Evolutionary conservation across 768 basidiomycete genomes (phyloP).

Genomic region (Mycena belliarum): DNA sequence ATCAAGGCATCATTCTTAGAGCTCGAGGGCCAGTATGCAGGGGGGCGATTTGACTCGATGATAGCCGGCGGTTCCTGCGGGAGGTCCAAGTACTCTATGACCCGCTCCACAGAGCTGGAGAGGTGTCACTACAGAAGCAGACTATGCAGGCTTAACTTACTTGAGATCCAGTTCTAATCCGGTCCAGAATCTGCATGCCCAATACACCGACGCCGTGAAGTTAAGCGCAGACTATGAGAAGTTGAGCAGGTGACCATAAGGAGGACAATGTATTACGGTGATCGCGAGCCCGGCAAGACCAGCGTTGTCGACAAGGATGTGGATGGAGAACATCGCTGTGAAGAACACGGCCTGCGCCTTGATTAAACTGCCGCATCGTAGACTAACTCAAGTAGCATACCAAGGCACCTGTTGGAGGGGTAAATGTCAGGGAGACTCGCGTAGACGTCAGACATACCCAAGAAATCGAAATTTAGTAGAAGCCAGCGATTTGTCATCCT

Average conservation of each 20-base stretch:
- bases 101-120: constrained; percentile 79
- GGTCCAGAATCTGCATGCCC: constrained; percentile 28
- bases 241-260: not conserved
- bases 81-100: constrained; percentile 89
- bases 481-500: constrained; percentile 30
- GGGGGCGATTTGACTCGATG: constrained; percentile 73
- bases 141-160: constrained; percentile 30
- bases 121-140: not conserved
- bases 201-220: constrained; percentile 27
- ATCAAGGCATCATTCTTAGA: constrained; percentile 60
- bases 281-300: constrained; percentile 59
- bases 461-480: constrained; percentile 10
- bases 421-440: not conserved
- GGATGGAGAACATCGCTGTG: constrained; percentile 60
- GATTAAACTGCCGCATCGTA: not conserved
- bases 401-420: constrained; percentile 1
- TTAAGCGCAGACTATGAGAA: constrained; percentile 34
- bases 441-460: not conserved
- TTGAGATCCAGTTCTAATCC: constrained; percentile 59
- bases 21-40: constrained; percentile 92
- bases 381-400: not conserved
- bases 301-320: constrained; percentile 39
- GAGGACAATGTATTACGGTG: constrained; percentile 31
- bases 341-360: constrained; percentile 46
- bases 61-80: constrained; percentile 83